Percentiles rank a stretch among this genome's conserved stretches.
These are phyloP conservation scores for Speleostelium caveatum DNA, from an alignment of 78 protist species.

Conservation along the genomic window DNA sequence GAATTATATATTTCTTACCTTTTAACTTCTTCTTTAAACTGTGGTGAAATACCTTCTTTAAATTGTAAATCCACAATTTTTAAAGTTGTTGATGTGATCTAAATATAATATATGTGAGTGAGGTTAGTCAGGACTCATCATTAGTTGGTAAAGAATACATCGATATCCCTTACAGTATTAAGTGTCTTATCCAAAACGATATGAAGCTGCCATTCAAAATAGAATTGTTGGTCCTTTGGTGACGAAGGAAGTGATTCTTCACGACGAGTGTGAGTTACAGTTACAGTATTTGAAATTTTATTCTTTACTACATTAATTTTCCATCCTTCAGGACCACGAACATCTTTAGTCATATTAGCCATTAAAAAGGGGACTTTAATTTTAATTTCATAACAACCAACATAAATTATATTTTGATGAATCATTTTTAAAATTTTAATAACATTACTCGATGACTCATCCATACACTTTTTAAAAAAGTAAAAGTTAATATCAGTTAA, in stretches of 20 bases:
- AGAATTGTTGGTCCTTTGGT: conserved; percentile 15
- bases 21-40: conserved; percentile 25
- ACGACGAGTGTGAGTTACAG: conserved; percentile 22
- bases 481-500: background rate
- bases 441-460: conserved; percentile 4
- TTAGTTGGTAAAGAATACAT: too few relatives aligned
- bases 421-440: conserved; percentile 38
- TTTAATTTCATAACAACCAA: conserved; percentile 60
- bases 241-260: conserved; percentile 41
- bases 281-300: conserved; percentile 24
- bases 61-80: conserved; percentile 22
- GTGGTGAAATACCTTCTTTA: background rate
- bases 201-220: conserved; percentile 47
- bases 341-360: conserved; percentile 44
- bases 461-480: conserved; percentile 4
- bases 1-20: too few relatives aligned
- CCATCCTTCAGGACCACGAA: conserved; percentile 62
- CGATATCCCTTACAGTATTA: too few relatives aligned
- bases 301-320: background rate
- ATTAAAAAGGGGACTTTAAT: conserved; percentile 29
- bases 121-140: too few relatives aligned
- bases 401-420: conserved; percentile 62
- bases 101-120: too few relatives aligned
- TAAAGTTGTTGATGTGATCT: conserved; percentile 3
- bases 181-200: conserved; percentile 8